These are phyloP conservation scores for Fraxinus floribunda DNA, from an alignment of 305 asterid genomes.

Conservation along the genomic window DNA sequence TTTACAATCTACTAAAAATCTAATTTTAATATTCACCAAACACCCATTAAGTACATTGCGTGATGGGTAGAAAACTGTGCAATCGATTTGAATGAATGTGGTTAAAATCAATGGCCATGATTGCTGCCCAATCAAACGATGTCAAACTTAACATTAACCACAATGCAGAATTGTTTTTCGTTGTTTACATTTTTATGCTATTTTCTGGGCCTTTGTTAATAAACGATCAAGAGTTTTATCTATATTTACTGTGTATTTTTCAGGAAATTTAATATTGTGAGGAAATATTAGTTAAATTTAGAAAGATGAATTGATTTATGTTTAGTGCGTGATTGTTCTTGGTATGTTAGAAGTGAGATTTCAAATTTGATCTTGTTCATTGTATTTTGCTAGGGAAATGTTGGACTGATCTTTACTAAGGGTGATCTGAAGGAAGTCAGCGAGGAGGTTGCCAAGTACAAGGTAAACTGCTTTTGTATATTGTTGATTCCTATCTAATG, in stretches of 20 bases:
- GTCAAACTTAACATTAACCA: too few relatives aligned
- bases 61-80: too few relatives aligned
- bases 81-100: too few relatives aligned
- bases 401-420: conserved; percentile 87
- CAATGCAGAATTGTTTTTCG: background rate
- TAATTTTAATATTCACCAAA: too few relatives aligned
- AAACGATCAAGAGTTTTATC: background rate
- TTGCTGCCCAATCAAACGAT: too few relatives aligned
- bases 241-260: background rate
- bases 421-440: conserved; percentile 96
- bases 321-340: background rate
- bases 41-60: too few relatives aligned
- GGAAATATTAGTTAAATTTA: background rate
- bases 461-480: conserved; percentile 37
- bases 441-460: conserved; percentile 81
- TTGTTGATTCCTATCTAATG: background rate
- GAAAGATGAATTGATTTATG: background rate
- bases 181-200: background rate
- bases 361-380: background rate
- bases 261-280: background rate
- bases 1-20: too few relatives aligned
- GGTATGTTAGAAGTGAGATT: background rate
- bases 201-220: too few relatives aligned
- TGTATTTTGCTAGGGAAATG: conserved; percentile 61
- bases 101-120: too few relatives aligned